A percentile compares a stretch with the other conserved stretches of the same genome.
These are phyloP conservation scores for Tympanopsis confertula DNA, from an alignment of 2,329 filamentous ascomycete species.

Conservation along the genomic window DNA sequence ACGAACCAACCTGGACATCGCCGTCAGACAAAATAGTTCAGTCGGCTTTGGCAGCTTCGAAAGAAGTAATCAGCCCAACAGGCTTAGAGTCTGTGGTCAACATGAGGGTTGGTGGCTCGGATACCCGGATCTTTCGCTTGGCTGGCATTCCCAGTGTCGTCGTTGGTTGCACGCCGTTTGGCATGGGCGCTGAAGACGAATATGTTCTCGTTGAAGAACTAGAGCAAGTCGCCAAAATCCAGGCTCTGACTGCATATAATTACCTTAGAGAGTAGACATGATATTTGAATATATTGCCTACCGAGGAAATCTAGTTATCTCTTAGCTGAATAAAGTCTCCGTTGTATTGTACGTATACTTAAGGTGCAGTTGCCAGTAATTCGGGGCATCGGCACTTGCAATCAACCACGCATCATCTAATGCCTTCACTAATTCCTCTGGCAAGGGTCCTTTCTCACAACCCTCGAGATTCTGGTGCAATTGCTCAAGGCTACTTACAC, in stretches of 20 bases:
- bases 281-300: too few relatives aligned
- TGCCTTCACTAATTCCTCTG: constrained; percentile 62
- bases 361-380: constrained; percentile 47
- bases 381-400: constrained; percentile 43
- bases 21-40: neutral
- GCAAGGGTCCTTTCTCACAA: constrained; percentile 60
- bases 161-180: neutral
- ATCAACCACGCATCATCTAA: constrained; percentile 69
- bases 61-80: too few relatives aligned
- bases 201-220: neutral
- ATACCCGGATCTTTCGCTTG: neutral
- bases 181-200: neutral
- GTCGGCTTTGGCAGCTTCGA: too few relatives aligned
- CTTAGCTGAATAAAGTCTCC: constrained; percentile 45
- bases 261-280: too few relatives aligned
- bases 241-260: neutral
- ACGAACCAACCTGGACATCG: neutral
- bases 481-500: constrained; percentile 44
- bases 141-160: neutral
- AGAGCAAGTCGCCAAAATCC: neutral
- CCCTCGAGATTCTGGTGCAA: constrained; percentile 43
- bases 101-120: neutral
- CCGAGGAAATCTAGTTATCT: too few relatives aligned
- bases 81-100: neutral
- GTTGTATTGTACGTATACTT: constrained; percentile 56